Evolutionary conservation across 1,139 yeast species (phyloP), one percentile per base, ranked within the genome.

Genomic region (Candida mesenterica): DNA sequence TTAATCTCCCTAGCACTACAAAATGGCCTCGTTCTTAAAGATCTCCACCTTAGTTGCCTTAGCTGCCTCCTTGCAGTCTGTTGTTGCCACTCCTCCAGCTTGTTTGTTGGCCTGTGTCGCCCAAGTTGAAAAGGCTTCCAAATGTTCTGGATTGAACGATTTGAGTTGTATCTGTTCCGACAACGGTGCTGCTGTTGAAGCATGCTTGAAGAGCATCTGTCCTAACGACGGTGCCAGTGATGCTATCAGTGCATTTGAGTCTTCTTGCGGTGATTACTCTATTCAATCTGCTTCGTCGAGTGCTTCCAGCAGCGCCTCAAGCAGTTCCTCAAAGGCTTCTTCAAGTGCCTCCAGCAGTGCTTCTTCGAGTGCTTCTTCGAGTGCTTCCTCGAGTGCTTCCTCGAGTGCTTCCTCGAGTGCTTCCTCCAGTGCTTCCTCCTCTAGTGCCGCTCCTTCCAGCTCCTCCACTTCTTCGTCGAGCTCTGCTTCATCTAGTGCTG

Each of bases 71-170:
- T 62, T 77, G 37, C 66, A 68, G 33, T 53, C 67, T 33, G 77
- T 69, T 30, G 61, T 75, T 33, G 94, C 94, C 40, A 70, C 92
- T 39, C 92, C 96, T 36, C 94, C 94, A 45, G 95, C 96, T 28
- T 88, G 96, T 70, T 68, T 88, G 49, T 72, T 88, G 59, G 95
- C 95, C 32, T 88, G 96, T 75, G 92, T 85, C 41, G 73, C 85
- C 38, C 73, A 78, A 53, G 89, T 83, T 36, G 70, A 77, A 49
- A 75, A 73, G 57, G 49, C 58, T n/a, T 62, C 78, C 34, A 52
- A 66, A 32, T 82, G 90, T 61, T 49, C 65, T 40, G 68, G 79
- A 39, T 65, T 86, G 58, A 75, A 74, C 56, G 79, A 81, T 55
- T 67, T 84, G 45, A 50, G 61, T 35, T 86, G 95, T 69, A 65